Evolutionary conservation across 2,329 filamentous ascomycete species (phyloP).

Genomic region (Talaromyces sp.): DNA sequence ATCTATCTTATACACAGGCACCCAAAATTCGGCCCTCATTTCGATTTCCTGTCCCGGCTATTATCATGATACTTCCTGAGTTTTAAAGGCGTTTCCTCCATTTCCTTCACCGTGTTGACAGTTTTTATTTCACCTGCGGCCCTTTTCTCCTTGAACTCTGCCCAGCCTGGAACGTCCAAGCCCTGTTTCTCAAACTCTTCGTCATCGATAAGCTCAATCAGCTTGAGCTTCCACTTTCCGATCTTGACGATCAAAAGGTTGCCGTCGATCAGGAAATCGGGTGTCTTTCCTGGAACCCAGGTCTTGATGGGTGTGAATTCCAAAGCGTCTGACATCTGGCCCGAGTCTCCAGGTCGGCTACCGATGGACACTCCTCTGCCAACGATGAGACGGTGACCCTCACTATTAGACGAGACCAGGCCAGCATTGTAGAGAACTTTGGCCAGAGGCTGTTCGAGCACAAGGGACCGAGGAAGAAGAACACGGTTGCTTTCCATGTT

Average conservation of each 20-base stretch:
- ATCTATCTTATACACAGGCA: neutral
- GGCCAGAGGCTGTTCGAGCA: conserved; percentile 49
- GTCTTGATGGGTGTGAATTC: conserved; percentile 52
- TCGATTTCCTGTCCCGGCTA: neutral
- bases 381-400: conserved; percentile 52
- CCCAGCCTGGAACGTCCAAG: conserved; percentile 53
- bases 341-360: conserved; percentile 39
- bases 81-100: neutral
- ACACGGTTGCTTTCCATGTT: conserved; percentile 41
- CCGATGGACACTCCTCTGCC: conserved; percentile 54
- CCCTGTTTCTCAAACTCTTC: conserved; percentile 51
- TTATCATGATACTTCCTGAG: conserved; percentile 9
- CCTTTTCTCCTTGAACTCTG: conserved; percentile 30
- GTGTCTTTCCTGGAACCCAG: conserved; percentile 43
- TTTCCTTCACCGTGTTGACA: neutral
- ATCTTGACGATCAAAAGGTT: conserved; percentile 55
- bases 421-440: conserved; percentile 54
- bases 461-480: conserved; percentile 51
- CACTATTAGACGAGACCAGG: conserved; percentile 51
- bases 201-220: conserved; percentile 57
- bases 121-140: conserved; percentile 15
- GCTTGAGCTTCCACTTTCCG: conserved; percentile 61
- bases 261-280: conserved; percentile 52
- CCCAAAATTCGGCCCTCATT: neutral
- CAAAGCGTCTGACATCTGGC: conserved; percentile 46